Base-by-base conservation (phyloP, 331 rosid genomes). In the Rhamnella rubrinervis region DNA sequence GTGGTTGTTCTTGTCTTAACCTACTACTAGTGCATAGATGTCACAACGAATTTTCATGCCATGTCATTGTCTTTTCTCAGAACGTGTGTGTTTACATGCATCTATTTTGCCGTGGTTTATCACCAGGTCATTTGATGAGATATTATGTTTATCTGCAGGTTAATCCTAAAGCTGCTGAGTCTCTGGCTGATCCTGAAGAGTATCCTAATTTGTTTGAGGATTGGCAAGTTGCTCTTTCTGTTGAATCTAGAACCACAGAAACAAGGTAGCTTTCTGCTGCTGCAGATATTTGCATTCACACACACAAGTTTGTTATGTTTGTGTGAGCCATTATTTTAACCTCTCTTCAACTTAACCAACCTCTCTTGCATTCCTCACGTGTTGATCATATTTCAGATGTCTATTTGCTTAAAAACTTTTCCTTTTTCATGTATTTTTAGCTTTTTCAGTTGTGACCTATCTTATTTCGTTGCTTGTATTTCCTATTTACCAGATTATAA, bases 111-210 rank as follows among this genome's bases (percentile, higher is more conserved):
- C 12, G 0, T 53, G 8, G 21, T 53, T 53, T 21, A 7, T 18
- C 58, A n/a, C 5, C 10, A 6, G 58, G 6, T 53, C 20, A 6
- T 19, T 53, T 8, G n/a, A 53, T 53, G 25, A 18, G 18, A 21
- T n/a, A 53, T 53, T 7, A 17, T 53, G 58, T 17, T 17, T 56
- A 68, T 67, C 39, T 60, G 52, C 72, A 95, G 99, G 96, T 91
- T 77, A 95, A 84, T 84, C 83, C 96, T 9, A 95, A 92, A 80
- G 99, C 99, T 46, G 99, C 99, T 1, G 97, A 91, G 67, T 87
- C 97, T 67, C 84, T 95, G 86, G 99, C 97, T 76, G 96, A 91
- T 85, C 99, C 99, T 28, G 96, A 86, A 80, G 96, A 95, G 86
- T 95, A 95, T 85, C 87, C 99, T 63, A 95, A 95, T 80, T 71